Base-by-base conservation (phyloP, 306 rosid genomes). In the Cotoneaster glaucophyllus region DNA sequence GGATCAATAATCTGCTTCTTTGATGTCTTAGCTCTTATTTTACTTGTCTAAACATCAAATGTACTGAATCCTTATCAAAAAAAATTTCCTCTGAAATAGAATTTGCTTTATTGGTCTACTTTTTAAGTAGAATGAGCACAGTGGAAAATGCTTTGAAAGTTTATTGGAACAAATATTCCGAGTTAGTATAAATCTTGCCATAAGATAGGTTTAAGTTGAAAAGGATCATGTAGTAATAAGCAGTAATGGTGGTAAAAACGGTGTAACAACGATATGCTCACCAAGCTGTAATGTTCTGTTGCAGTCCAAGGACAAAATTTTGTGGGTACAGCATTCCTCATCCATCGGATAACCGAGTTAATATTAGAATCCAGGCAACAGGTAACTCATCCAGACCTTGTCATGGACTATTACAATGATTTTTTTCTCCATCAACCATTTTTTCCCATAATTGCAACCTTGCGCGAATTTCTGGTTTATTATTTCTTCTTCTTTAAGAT, bases 241-340 rank as follows among this genome's bases (percentile, higher is more conserved):
- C 19, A 43, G 19, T 43, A 41, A n/a, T 44, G 6, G n/a, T 74
- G 41, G 29, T 39, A 22, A 2, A 37, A 54, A 54, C 43, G 28
- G 29, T 63, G 41, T 76, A 66, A 25, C 69, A 48, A 17, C 44
- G 41, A 19, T 34, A 64, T 78, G 18, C 65, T 81, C 13, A 80
- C 74, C 59, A 22, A 48, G 1, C 25, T 57, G 9, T 66, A 1
- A 68, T 80, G 57, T 84, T 84, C 7, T 74, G 17, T 84, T 87
- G 87, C 91, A 88, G 93, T 74, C 96, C 93, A 67, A 84, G 93
- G 78, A 87, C 85, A 68, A 61, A 87, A 71, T 93, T 90, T 72
- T 78, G 85, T 64, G 98, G 97, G 19, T 88, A 91, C 81, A 93
- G 88, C 94, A 93, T 90, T 79, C 97, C 98, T 73, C 97, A 93